These are phyloP conservation scores for Amylocystis lapponica DNA, from an alignment of 768 basidiomycete species.

Conservation along the genomic window DNA sequence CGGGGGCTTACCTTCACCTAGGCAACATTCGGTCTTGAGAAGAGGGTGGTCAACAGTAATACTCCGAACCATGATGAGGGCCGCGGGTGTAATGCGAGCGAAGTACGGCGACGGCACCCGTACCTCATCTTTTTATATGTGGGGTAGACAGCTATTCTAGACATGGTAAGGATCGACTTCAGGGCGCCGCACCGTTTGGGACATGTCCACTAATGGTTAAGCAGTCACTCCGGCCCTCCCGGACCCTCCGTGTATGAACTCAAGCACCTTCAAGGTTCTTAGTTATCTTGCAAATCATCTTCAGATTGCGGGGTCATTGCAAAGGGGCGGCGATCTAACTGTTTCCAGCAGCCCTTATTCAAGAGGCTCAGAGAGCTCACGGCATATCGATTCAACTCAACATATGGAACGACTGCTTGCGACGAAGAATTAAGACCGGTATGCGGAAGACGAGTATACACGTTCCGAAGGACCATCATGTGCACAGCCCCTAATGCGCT, in stretches of 20 bases:
- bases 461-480: conserved; percentile 5
- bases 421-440: neutral
- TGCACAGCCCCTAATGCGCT: conserved; percentile 14
- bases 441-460: conserved; percentile 10
- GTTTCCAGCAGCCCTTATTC: neutral
- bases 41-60: conserved; percentile 41
- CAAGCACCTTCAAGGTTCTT: too few relatives aligned
- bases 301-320: too few relatives aligned
- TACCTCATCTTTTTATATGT: too few relatives aligned
- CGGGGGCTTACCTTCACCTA: conserved; percentile 68
- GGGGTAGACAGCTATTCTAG: neutral
- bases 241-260: too few relatives aligned
- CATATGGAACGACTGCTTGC: neutral
- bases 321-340: conserved; percentile 6
- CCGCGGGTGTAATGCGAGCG: too few relatives aligned
- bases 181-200: neutral
- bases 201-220: neutral
- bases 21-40: conserved; percentile 40
- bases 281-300: neutral
- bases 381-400: conserved; percentile 3
- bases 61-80: conserved; percentile 17
- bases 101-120: too few relatives aligned
- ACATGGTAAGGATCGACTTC: neutral
- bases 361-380: neutral
- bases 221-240: neutral